These are phyloP conservation scores for Phytophthora meadii DNA, from an alignment of 352 stramenopile genomes.

Conservation along the genomic window DNA sequence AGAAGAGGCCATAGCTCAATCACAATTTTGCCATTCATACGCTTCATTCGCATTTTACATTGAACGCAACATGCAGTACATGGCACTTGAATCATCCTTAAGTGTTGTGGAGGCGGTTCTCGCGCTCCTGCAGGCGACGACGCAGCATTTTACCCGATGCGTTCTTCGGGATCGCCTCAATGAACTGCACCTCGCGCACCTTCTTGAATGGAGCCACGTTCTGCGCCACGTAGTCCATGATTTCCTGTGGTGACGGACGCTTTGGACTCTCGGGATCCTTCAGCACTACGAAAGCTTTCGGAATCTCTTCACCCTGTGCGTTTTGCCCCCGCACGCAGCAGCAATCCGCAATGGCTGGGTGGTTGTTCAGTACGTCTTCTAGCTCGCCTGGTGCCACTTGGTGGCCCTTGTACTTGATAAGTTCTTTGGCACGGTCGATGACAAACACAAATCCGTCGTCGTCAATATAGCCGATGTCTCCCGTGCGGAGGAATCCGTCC, in stretches of 20 bases:
- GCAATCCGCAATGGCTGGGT: slow-evolving; percentile 81
- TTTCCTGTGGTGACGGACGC: slow-evolving; percentile 64
- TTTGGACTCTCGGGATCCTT: slow-evolving; percentile 43
- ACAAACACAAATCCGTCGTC: slow-evolving; percentile 93
- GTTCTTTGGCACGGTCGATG: slow-evolving; percentile 92
- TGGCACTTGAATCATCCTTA: background rate
- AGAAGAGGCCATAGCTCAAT: slow-evolving; percentile 5
- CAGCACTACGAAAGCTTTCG: slow-evolving; percentile 91
- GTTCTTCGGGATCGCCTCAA: slow-evolving; percentile 91
- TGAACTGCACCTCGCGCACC: slow-evolving; percentile 88
- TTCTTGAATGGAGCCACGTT: slow-evolving; percentile 90
- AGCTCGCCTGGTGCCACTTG: slow-evolving; percentile 92
- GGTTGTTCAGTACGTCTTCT: slow-evolving; percentile 90
- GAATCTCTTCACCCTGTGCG: slow-evolving; percentile 85
- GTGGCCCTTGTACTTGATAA: slow-evolving; percentile 95
- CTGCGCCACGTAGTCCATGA: slow-evolving; percentile 87
- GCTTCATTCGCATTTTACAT: slow-evolving; percentile 22
- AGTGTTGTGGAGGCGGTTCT: slow-evolving; percentile 37
- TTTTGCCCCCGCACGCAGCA: slow-evolving; percentile 73
- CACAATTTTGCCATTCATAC: slow-evolving; percentile 5
- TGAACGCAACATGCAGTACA: slow-evolving; percentile 2
- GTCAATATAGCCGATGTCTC: slow-evolving; percentile 92
- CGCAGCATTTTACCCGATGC: slow-evolving; percentile 93
- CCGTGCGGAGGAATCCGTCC: slow-evolving; percentile 88
- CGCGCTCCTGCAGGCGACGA: slow-evolving; percentile 61